Percentiles rank a stretch among this genome's conserved stretches.
phyloP scores from a whole-genome alignment of 345 rosid genomes.

The Pistacia integerrima region DNA sequence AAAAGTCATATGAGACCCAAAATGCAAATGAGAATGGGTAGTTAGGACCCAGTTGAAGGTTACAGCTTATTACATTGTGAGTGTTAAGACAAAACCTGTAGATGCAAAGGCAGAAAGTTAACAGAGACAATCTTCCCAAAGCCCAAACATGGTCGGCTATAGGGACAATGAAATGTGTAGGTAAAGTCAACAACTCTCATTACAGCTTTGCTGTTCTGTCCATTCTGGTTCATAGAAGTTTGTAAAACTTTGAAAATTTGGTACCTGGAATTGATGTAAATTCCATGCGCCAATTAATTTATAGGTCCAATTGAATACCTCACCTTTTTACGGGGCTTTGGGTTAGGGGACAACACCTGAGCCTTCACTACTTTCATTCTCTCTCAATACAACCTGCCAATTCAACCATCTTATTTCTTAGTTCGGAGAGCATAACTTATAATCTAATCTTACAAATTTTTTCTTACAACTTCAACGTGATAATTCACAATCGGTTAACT shows the following conservation, averaged over 20 bases:
- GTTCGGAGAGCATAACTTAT: too few relatives aligned
- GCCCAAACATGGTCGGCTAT: slow-evolving; percentile 30
- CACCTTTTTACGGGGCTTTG: neutral
- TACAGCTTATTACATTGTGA: neutral
- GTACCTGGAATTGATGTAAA: neutral
- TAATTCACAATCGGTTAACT: too few relatives aligned
- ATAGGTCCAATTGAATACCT: neutral
- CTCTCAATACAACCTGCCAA: neutral
- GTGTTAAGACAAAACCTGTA: slow-evolving; percentile 3
- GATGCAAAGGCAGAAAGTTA: slow-evolving; percentile 14
- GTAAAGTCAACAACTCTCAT: slow-evolving; percentile 26
- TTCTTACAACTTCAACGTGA: too few relatives aligned
- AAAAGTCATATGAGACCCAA: slow-evolving; percentile 28
- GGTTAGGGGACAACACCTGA: neutral
- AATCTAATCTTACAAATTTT: too few relatives aligned
- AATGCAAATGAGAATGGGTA: slow-evolving; percentile 4
- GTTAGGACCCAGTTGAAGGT: neutral
- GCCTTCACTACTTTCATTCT: neutral
- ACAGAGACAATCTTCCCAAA: slow-evolving; percentile 13
- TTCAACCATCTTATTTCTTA: neutral
- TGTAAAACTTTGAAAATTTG: slow-evolving; percentile 10
- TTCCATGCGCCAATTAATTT: slow-evolving; percentile 22
- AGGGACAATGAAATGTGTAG: slow-evolving; percentile 11
- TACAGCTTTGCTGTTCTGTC: neutral
- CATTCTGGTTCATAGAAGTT: slow-evolving; percentile 19